A percentile compares a stretch with the other conserved stretches of the same genome.
Evolutionary conservation across 2,329 filamentous ascomycete species (phyloP).

Genomic region (Cladosporium velox): DNA sequence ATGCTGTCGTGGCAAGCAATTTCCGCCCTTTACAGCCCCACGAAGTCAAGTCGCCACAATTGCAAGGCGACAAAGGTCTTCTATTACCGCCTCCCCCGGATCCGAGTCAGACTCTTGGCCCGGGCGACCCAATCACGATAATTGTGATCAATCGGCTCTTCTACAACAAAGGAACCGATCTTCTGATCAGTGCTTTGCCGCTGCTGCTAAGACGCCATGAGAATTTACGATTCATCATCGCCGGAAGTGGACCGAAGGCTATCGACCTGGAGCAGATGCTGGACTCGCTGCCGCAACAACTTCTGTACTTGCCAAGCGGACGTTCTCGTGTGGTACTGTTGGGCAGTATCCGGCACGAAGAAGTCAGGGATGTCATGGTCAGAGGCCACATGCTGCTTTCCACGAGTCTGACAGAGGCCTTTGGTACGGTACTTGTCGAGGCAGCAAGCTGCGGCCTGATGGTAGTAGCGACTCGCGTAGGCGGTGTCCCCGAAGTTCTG

Average conservation of each 20-base stretch:
- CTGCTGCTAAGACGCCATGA: slow-evolving; percentile 85
- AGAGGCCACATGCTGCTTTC: slow-evolving; percentile 95
- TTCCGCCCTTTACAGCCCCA: slow-evolving; percentile 70
- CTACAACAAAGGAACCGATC: slow-evolving; percentile 97
- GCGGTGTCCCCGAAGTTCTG: slow-evolving; percentile 93
- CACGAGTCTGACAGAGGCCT: slow-evolving; percentile 91
- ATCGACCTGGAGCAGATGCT: slow-evolving; percentile 99
- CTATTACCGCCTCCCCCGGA: slow-evolving; percentile 50
- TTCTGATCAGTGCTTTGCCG: slow-evolving; percentile 94
- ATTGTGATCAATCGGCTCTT: slow-evolving; percentile 96
- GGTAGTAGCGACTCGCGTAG: slow-evolving; percentile 93
- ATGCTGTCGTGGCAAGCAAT: slow-evolving; percentile 94
- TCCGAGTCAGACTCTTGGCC: slow-evolving; percentile 69
- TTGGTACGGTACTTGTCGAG: slow-evolving; percentile 96
- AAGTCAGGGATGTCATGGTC: slow-evolving; percentile 97
- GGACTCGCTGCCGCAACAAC: slow-evolving; percentile 54
- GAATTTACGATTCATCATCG: slow-evolving; percentile 95
- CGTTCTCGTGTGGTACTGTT: slow-evolving; percentile 93
- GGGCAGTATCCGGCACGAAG: slow-evolving; percentile 89
- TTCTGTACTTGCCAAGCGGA: slow-evolving; percentile 53
- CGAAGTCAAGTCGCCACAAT: slow-evolving; percentile 30
- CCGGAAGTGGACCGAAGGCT: slow-evolving; percentile 90
- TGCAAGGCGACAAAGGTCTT: slow-evolving; percentile 30
- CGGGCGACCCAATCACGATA: slow-evolving; percentile 87
- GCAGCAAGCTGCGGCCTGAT: slow-evolving; percentile 94